Base-by-base conservation (phyloP, 768 basidiomycete genomes). In the Tremella fuciformis region DNA sequence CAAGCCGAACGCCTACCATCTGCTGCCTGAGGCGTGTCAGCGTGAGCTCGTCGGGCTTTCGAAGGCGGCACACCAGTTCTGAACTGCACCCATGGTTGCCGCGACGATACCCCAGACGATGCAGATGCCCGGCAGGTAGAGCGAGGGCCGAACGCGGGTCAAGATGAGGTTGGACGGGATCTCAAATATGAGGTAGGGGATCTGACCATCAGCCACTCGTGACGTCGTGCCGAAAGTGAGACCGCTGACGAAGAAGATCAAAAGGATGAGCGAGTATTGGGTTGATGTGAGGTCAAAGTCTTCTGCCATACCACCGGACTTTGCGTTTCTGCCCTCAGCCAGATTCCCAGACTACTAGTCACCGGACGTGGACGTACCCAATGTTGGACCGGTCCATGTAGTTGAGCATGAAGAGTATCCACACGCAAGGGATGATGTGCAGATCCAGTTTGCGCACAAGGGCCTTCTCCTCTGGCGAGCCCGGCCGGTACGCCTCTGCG, bases 101-200 rank as follows among this genome's bases (percentile, higher is more conserved):
- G 66, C 61, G 52, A 71, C 58, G 11, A 40, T 64, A 8, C 70
- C 70, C 70, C 70, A 71, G 24, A 61, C 41, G 19, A 57, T 51
- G 56, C 60, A 61, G 8, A 61, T 42, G 22, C 47, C 53, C 15
- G 65, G 59, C 1, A 70, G 54, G 40, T 70, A 70, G 44, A 70
- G n/a, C 1, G 60, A 54, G 1, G 68, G 68, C 25, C 57, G 46
- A 29, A 64, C 63, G 26, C 63, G 55, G 48, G 52, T 49, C 18
- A 67, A 51, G 46, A 67, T 55, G 53, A 67, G 53, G 50, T 67
- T 63, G 49, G 62, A 63, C 6, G 65, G 65, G 13, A 67, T 48
- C 50, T 51, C 52, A 25, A 40, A 49, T 6, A 62, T 13, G 29
- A 51, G 37, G 19, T 50, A 55, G 21, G 41, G 37, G 24, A 58